These are phyloP conservation scores for Perkinsus marinus DNA, from an alignment of 169 alveolate species.

Conservation along the genomic window DNA sequence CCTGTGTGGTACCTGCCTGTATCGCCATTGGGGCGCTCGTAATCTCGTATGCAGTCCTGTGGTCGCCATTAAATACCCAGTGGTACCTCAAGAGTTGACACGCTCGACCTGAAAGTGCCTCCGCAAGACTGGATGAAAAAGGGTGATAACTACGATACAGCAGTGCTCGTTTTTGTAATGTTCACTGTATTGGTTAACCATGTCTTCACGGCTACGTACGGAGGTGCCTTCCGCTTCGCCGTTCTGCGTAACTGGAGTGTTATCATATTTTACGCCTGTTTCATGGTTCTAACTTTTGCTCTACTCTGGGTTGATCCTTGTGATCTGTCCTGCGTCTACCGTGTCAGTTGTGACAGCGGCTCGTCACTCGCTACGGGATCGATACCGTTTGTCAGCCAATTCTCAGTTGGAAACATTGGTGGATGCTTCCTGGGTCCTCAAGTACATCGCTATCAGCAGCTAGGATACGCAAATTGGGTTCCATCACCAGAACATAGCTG, in stretches of 20 bases:
- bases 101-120: not conserved
- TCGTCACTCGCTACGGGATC: not conserved
- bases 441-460: not conserved
- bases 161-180: not conserved
- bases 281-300: not conserved
- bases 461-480: not conserved
- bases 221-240: not conserved
- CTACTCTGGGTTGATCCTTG: not conserved
- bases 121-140: not conserved
- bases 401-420: not conserved
- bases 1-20: not conserved
- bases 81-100: not conserved
- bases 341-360: not conserved
- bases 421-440: not conserved
- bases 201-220: not conserved
- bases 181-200: not conserved
- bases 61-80: not conserved
- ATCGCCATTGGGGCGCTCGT: not conserved
- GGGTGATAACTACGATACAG: not conserved
- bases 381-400: not conserved
- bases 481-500: not conserved
- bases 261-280: not conserved
- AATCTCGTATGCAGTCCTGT: not conserved
- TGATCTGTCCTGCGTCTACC: not conserved
- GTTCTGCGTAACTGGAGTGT: not conserved